A percentile compares a stretch with the other conserved stretches of the same genome.
Conservation (phyloP, 2,329 filamentous ascomycete genomes). For the Pestalotiopsis sp. region DNA sequence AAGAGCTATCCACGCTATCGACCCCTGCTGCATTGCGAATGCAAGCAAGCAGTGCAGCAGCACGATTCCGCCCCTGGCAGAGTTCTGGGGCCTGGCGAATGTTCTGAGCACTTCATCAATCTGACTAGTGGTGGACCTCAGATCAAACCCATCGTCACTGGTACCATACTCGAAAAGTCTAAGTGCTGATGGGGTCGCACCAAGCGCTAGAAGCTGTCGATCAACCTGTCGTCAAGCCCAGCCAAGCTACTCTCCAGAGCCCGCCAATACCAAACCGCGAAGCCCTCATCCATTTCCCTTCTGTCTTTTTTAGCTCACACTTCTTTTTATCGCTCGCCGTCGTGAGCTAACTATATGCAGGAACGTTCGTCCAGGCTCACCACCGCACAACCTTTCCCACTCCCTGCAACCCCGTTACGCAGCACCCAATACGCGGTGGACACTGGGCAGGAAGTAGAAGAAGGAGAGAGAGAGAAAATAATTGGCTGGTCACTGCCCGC, state of each 20-base stretch:
- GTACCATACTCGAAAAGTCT: neutral
- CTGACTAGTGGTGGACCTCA: slow-evolving; percentile 8
- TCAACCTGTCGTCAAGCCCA: neutral
- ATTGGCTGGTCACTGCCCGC: neutral
- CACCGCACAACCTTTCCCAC: neutral
- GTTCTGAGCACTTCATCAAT: slow-evolving; percentile 7
- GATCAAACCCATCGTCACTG: slow-evolving; percentile 4
- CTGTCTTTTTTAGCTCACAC: neutral
- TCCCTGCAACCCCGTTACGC: neutral
- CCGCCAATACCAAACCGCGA: neutral
- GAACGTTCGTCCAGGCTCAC: neutral
- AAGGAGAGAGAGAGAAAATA: neutral
- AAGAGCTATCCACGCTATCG: slow-evolving; percentile 1
- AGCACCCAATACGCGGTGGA: neutral
- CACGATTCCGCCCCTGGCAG: neutral
- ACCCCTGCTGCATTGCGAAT: slow-evolving; percentile 11
- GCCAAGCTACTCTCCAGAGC: neutral
- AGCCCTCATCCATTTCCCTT: slow-evolving; percentile 1
- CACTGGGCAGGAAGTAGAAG: neutral
- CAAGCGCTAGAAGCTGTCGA: slow-evolving; percentile 4
- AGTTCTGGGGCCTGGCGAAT: neutral
- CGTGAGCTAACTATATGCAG: neutral
- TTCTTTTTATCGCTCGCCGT: neutral
- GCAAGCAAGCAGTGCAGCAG: slow-evolving; percentile 12
- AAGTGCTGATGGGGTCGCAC: slow-evolving; percentile 6